These are phyloP conservation scores for Schoenoplectus triqueter DNA, from an alignment of 202 grass and related monocot species.

Conservation along the genomic window DNA sequence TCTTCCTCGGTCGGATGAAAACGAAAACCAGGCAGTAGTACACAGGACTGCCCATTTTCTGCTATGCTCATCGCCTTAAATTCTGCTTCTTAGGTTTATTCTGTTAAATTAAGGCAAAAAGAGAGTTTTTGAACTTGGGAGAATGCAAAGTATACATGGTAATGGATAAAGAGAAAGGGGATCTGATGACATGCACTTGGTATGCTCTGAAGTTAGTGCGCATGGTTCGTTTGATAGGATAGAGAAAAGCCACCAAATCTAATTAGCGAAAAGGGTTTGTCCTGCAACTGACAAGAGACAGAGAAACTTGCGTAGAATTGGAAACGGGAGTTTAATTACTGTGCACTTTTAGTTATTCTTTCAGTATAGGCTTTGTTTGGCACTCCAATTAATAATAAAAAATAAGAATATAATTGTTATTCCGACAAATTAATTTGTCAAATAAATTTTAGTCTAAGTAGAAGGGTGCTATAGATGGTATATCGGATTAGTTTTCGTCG, in stretches of 20 bases:
- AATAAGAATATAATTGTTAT: background rate
- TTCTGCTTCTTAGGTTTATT: background rate
- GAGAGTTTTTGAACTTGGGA: constrained; percentile 10
- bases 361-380: background rate
- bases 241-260: constrained; percentile 79
- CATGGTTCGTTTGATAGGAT: constrained; percentile 76
- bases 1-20: constrained; percentile 95
- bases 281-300: constrained; percentile 19
- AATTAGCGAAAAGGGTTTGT: constrained; percentile 37
- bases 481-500: no score
- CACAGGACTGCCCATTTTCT: constrained; percentile 40
- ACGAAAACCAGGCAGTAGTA: constrained; percentile 74
- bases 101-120: constrained; percentile 31
- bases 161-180: constrained; percentile 60
- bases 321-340: background rate
- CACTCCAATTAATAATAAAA: no score
- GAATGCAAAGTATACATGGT: constrained; percentile 48
- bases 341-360: background rate
- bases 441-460: background rate
- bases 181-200: constrained; percentile 19
- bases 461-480: no score
- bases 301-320: background rate
- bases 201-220: constrained; percentile 37
- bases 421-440: background rate
- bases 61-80: background rate